Base-by-base conservation (phyloP, 371 early-diverging fungal species). In the Mortierella sp. region DNA sequence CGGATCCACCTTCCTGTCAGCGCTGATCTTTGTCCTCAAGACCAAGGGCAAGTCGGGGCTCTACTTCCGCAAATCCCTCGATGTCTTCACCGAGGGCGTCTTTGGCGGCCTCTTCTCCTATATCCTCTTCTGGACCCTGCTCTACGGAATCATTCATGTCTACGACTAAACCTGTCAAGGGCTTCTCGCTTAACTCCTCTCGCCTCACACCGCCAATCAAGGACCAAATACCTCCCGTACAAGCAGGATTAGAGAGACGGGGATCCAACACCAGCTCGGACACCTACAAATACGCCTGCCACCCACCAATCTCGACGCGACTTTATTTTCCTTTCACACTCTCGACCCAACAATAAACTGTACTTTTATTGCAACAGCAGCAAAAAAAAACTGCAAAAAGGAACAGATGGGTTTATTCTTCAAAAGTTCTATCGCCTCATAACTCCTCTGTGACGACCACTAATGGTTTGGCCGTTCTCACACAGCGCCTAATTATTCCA, bases 111-210 rank as follows among this genome's bases (percentile, higher is more conserved):
- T 95, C 51, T 89, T 96, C 81, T 93, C 93, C 50, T 96, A 93
- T 84, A 91, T 95, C 70, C 87, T 97, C 75, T 97, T 97, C 84
- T 96, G 96, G 92, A 97, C 97, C n/a, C 87, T 97, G 72, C 88
- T 94, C 34, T 95, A 94, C 72, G 96, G 96, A 61, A 89, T 96
- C 78, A 95, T 96, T 46, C 96, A 96, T 85, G 90, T 96, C 73
- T 96, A 95, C 81, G 94, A 93, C 82, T 93, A 91, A 84, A 34
- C 26, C 13, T 28, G 21, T 54, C 48, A n/a, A 55, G 16, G 21
- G 24, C 24, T 46, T 10, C 11, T 51, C 34, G 24, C 37, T 53
- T 28, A n/a, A 51, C 43, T 24, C 55, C 28, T 44, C 53, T 70
- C 61, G 16, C n/a, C 19, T 9, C 61, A 74, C 21, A 21, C 61